Base-by-base conservation (phyloP, 108 stramenopile species). In the Epithemia pelagica region DNA sequence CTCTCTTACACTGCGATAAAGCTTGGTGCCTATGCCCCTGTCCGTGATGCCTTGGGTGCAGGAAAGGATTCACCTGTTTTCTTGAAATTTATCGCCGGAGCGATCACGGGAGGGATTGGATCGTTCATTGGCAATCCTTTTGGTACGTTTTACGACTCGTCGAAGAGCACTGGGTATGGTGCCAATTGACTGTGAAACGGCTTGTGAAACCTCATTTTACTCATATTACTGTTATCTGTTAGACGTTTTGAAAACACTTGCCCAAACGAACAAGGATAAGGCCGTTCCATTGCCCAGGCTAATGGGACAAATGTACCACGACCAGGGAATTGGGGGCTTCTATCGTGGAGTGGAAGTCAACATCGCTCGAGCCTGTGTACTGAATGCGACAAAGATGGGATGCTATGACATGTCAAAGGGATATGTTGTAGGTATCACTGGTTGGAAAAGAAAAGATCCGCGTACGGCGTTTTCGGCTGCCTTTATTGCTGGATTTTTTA, bases 311-410 rank as follows among this genome's bases (percentile, higher is more conserved):
- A 85, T 96, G 85, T 84, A 89, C 73, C 56, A 57, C 18, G 80
- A 85, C 52, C 95, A 94, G 75, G 95, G 95, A n/a, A 80, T 94
- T 57, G 78, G 53, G 20, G 95, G 95, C 32, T 96, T 96, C 71
- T 96, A 92, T 64, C 89, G 95, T 46, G 95, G 95, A 52, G 78
- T 96, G 10, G 61, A 86, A 31, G 92, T 88, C 24, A 96, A 96
- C 65, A 78, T 92, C 29, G 59, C 83, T 66, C 77, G 95, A 26
- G 95, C 95, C 21, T 91, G 89, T 76, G 88, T 96, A 0, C 73
- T 94, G 71, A 96, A 96, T 70, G 95, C 91, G 59, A 96, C 95
- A 56, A 96, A 96, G 75, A 94, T 96, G 92, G 95, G 91, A 24
- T 80, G 80, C 58, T 96, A 94, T 61, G 95, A 96, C 62, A 61